These are phyloP conservation scores for Apiotrichum sp. DNA, from an alignment of 1,284 basidiomycete genomes.

Conservation along the genomic window DNA sequence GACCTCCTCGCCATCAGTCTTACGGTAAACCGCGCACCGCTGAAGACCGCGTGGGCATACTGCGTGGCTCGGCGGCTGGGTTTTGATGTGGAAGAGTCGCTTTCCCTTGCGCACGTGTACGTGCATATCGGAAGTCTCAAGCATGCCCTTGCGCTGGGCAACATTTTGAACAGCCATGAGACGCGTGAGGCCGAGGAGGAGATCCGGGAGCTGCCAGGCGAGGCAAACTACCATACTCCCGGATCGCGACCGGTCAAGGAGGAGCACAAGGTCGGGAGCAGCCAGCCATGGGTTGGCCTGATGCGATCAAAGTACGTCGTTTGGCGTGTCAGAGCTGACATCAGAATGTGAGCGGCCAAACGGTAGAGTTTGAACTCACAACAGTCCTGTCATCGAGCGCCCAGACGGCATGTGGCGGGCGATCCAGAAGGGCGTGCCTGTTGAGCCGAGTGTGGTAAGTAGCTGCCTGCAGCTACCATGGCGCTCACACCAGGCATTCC, in stretches of 20 bases:
- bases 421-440: slow-evolving; percentile 64
- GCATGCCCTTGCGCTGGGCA: slow-evolving; percentile 74
- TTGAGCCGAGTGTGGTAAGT: slow-evolving; percentile 57
- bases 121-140: slow-evolving; percentile 83
- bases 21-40: slow-evolving; percentile 81
- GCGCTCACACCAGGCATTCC: slow-evolving; percentile 54
- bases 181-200: slow-evolving; percentile 45
- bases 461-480: neutral
- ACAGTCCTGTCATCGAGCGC: slow-evolving; percentile 72
- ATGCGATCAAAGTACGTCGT: slow-evolving; percentile 70
- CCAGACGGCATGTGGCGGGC: slow-evolving; percentile 69
- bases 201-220: slow-evolving; percentile 37
- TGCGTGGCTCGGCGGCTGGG: slow-evolving; percentile 77
- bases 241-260: slow-evolving; percentile 4
- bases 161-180: slow-evolving; percentile 51
- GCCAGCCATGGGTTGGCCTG: slow-evolving; percentile 87
- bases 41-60: slow-evolving; percentile 90
- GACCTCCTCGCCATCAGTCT: slow-evolving; percentile 57
- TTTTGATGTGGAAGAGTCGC: slow-evolving; percentile 77
- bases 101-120: slow-evolving; percentile 60
- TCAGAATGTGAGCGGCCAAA: slow-evolving; percentile 8
- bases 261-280: slow-evolving; percentile 55
- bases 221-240: slow-evolving; percentile 9
- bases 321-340: neutral
- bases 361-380: slow-evolving; percentile 15